Evolutionary conservation across 2,329 filamentous ascomycete genomes (phyloP).

Genomic region (Endocalyx cinctus): DNA sequence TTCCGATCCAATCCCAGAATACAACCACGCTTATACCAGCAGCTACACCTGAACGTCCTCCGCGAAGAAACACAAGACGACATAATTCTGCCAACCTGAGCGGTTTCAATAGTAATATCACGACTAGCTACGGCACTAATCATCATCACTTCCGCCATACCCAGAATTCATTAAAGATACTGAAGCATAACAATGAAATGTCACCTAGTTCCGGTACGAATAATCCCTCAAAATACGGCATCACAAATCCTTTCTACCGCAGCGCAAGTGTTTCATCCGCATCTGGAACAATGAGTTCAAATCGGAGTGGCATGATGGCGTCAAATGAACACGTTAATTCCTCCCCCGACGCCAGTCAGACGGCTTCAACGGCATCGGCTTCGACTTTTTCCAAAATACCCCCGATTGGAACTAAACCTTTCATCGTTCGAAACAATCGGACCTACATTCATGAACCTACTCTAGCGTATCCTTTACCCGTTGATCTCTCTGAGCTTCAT

Average conservation of each 20-base stretch:
- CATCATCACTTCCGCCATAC: too few relatives aligned
- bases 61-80: too few relatives aligned
- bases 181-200: slow-evolving; percentile 20
- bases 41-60: too few relatives aligned
- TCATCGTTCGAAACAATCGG: slow-evolving; percentile 71
- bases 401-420: slow-evolving; percentile 41
- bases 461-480: slow-evolving; percentile 77
- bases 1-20: too few relatives aligned
- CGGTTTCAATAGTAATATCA: too few relatives aligned
- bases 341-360: slow-evolving; percentile 36
- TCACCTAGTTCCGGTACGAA: slow-evolving; percentile 11
- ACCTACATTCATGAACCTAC: slow-evolving; percentile 74
- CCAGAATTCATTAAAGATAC: too few relatives aligned
- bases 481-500: slow-evolving; percentile 82
- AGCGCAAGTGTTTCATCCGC: slow-evolving; percentile 44
- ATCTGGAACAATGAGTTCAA: slow-evolving; percentile 35
- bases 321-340: slow-evolving; percentile 40
- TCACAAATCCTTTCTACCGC: slow-evolving; percentile 33
- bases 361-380: slow-evolving; percentile 23
- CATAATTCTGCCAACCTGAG: too few relatives aligned
- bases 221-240: slow-evolving; percentile 21
- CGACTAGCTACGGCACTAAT: too few relatives aligned
- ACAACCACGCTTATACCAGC: too few relatives aligned
- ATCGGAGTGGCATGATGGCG: slow-evolving; percentile 41
- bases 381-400: slow-evolving; percentile 19